Conservation (phyloP, 768 basidiomycete genomes). For the Filobasidium wieringae region DNA sequence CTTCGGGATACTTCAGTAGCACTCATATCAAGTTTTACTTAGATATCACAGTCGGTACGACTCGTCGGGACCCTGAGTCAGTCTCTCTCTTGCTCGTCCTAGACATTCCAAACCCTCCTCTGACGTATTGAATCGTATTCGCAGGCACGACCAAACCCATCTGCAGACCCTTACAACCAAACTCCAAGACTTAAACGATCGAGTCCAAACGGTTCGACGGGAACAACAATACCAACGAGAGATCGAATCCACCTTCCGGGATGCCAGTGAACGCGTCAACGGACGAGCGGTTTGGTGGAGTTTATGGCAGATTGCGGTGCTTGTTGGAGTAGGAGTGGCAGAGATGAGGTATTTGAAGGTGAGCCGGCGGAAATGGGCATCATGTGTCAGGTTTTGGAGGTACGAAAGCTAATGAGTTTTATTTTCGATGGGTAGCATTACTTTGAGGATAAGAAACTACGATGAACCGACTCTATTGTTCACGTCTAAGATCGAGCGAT, state of each 20-base stretch:
- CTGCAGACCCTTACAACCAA: slow-evolving; percentile 41
- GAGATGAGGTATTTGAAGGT: slow-evolving; percentile 86
- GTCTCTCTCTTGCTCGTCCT: slow-evolving; percentile 4
- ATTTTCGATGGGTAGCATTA: neutral
- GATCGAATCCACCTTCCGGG: slow-evolving; percentile 76
- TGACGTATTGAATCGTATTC: neutral
- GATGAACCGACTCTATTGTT: neutral
- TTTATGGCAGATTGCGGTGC: slow-evolving; percentile 67
- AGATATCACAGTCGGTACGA: slow-evolving; percentile 80
- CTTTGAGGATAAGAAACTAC: slow-evolving; percentile 10
- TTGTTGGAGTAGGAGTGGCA: slow-evolving; percentile 80
- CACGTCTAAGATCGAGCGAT: too few relatives aligned
- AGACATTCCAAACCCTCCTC: neutral
- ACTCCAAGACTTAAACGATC: slow-evolving; percentile 83
- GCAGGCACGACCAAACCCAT: slow-evolving; percentile 32
- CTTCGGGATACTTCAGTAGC: slow-evolving; percentile 63
- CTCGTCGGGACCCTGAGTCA: slow-evolving; percentile 66
- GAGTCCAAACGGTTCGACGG: slow-evolving; percentile 78
- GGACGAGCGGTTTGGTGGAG: slow-evolving; percentile 91
- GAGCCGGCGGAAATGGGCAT: slow-evolving; percentile 27
- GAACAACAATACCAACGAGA: slow-evolving; percentile 98
- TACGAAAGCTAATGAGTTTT: neutral
- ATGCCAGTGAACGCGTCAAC: slow-evolving; percentile 82
- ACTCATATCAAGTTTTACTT: slow-evolving; percentile 84
- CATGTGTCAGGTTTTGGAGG: neutral